Evolutionary conservation across 202 grass and related monocot species (phyloP).

Genomic region (Panicum virgatum): DNA sequence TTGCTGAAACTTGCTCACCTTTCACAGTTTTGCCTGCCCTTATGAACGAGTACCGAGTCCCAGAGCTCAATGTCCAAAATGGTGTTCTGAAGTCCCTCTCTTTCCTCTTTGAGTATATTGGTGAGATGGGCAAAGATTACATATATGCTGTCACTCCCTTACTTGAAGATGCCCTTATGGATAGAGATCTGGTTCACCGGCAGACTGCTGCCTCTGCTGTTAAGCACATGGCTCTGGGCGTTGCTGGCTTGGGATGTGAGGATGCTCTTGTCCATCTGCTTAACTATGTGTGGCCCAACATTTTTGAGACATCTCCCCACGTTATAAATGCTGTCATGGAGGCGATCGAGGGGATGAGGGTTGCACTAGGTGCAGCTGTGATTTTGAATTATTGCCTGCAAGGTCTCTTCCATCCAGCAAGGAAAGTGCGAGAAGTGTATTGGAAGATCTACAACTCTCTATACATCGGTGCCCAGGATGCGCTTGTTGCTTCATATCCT

Average conservation of each 20-base stretch:
- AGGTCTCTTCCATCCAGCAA: slow-evolving; percentile 92
- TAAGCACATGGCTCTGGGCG: slow-evolving; percentile 92
- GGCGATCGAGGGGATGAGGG: slow-evolving; percentile 93
- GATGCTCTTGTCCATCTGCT: slow-evolving; percentile 95
- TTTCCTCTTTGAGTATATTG: slow-evolving; percentile 97
- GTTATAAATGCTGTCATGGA: slow-evolving; percentile 99
- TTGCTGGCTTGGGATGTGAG: slow-evolving; percentile 94
- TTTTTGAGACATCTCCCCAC: slow-evolving; percentile 96
- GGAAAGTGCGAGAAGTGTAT: slow-evolving; percentile 97
- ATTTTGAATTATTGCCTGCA: slow-evolving; percentile 96
- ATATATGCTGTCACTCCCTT: slow-evolving; percentile 94
- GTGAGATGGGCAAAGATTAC: slow-evolving; percentile 98
- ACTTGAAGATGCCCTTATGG: slow-evolving; percentile 98
- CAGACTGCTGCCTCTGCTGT: slow-evolving; percentile 95
- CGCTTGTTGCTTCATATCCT: slow-evolving; percentile 83
- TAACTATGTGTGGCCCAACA: slow-evolving; percentile 95
- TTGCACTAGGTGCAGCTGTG: slow-evolving; percentile 84
- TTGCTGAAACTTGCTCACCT: slow-evolving; percentile 95
- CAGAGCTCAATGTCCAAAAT: slow-evolving; percentile 96
- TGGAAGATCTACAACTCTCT: slow-evolving; percentile 99
- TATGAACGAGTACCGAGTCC: slow-evolving; percentile 96
- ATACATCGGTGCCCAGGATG: slow-evolving; percentile 92
- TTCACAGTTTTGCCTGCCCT: slow-evolving; percentile 90
- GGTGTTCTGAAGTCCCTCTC: slow-evolving; percentile 95
- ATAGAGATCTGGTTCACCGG: slow-evolving; percentile 89